phyloP scores from a whole-genome alignment of 768 basidiomycete genomes.

The Omphalotus guepiniiformis region DNA sequence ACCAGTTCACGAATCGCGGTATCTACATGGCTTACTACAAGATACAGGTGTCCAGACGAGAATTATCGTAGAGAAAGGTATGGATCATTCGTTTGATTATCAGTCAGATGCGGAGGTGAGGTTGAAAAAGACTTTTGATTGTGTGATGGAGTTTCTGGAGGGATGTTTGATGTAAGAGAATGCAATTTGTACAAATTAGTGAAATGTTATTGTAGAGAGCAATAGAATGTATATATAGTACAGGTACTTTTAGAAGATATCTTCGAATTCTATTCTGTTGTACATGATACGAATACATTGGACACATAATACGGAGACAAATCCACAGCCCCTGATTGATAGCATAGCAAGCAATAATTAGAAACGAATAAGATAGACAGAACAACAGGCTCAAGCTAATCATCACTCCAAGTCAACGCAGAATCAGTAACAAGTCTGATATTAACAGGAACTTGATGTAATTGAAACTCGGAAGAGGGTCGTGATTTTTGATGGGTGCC shows the following conservation, averaged over 20 bases:
- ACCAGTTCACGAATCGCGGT: slow-evolving; percentile 24
- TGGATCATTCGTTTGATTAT: slow-evolving; percentile 39
- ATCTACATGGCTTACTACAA: slow-evolving; percentile 21
- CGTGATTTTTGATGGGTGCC: not conserved
- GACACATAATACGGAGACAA: not conserved
- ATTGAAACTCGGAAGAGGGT: not conserved
- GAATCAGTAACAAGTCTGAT: slow-evolving; percentile 6
- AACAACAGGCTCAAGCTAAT: too few relatives aligned
- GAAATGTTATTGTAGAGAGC: not conserved
- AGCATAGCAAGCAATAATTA: too few relatives aligned
- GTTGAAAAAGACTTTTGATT: slow-evolving; percentile 16
- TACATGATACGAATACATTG: too few relatives aligned
- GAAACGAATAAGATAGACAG: too few relatives aligned
- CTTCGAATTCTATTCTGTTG: too few relatives aligned
- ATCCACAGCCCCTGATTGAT: too few relatives aligned
- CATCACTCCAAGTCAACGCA: slow-evolving; percentile 2
- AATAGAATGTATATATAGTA: too few relatives aligned
- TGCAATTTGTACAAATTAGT: not conserved
- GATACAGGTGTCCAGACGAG: slow-evolving; percentile 21
- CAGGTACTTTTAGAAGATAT: too few relatives aligned
- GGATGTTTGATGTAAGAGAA: not conserved
- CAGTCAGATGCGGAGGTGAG: slow-evolving; percentile 22
- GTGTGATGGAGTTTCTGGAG: slow-evolving; percentile 19
- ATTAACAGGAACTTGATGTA: not conserved
- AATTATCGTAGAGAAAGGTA: slow-evolving; percentile 21